Base-by-base conservation (phyloP, 371 early-diverging fungal species). In the Catenaria anguillulae region DNA sequence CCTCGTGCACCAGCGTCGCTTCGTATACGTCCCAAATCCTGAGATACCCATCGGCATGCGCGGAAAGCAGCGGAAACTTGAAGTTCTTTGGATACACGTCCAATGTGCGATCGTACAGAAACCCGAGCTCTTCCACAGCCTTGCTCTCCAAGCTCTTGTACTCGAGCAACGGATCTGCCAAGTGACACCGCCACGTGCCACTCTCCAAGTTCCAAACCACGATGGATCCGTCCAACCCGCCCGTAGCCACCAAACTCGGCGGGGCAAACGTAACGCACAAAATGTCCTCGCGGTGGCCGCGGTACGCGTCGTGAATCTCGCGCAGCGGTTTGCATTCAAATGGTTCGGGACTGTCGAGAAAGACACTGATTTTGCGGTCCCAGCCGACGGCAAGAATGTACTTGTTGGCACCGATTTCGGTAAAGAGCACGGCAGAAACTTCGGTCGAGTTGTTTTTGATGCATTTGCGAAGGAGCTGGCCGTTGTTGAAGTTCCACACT, bases 401-500 rank as follows among this genome's bases (percentile, higher is more conserved):
- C 23, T 69, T 65, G 61, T 75, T 77, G 23, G 71, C 64, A 12
- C 78, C 77, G 69, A 79, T 74, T 65, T 79, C 80, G 33, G 76
- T 71, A 62, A 68, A 77, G 21, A 68, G 59, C 12, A 79, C 68
- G 37, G 75, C 78, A 1, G 78, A 76, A 4, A 70, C 69, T 63
- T 79, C 80, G 24, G 63, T 56, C 21, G 61, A 21, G 43, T 67
- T 71, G 45, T 64, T 67, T 59, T 75, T 77, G 59, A 69, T 58
- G 71, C 77, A 70, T 43, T 69, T 72, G n/a, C 76, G 66, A 12
- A 79, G 67, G 35, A 77, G 73, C 61, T 77, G 77, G 19, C 80
- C 80, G 63, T 77, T 79, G 67, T 79, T 79, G 67, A 77, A 77
- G 67, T 79, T 79, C 80, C 80, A 79, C 76, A 79, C 76, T 65